Evolutionary conservation across 805 yeast species (phyloP).

Genomic region (Teunomyces gatunensis): DNA sequence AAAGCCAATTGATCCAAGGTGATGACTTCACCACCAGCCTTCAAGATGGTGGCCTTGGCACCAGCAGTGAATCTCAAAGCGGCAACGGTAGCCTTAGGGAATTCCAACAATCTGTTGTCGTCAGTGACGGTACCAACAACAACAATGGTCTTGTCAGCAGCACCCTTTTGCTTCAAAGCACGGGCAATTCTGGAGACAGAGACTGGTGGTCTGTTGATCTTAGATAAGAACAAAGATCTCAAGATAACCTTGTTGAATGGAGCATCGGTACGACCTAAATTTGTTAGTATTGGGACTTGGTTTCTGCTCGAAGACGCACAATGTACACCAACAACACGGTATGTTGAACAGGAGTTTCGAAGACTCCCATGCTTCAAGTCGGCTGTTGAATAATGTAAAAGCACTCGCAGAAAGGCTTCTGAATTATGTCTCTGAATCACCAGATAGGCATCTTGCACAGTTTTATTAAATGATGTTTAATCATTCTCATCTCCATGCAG

Average conservation of each 20-base stretch:
- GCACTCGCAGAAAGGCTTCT: constrained; percentile 28
- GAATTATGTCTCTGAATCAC: constrained; percentile 11
- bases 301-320: constrained; percentile 49
- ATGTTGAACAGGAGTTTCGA: neutral
- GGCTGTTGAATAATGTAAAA: constrained; percentile 6
- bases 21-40: constrained; percentile 99
- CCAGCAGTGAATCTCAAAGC: constrained; percentile 99
- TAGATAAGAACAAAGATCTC: constrained; percentile 92
- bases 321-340: constrained; percentile 5
- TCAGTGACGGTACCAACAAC: constrained; percentile 99
- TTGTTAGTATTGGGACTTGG: constrained; percentile 30
- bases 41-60: constrained; percentile 95
- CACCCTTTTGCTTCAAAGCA: constrained; percentile 78
- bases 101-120: constrained; percentile 87
- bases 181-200: constrained; percentile 88
- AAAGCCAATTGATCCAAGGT: constrained; percentile 98
- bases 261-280: constrained; percentile 93
- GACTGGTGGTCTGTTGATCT: constrained; percentile 99
- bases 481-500: neutral
- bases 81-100: constrained; percentile 97
- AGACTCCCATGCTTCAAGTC: neutral
- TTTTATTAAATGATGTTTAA: neutral
- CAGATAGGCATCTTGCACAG: constrained; percentile 7
- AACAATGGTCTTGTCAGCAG: constrained; percentile 88
- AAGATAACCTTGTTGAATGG: constrained; percentile 97